Base-by-base conservation (phyloP, 2,329 filamentous ascomycete genomes). In the Claviceps sp. region DNA sequence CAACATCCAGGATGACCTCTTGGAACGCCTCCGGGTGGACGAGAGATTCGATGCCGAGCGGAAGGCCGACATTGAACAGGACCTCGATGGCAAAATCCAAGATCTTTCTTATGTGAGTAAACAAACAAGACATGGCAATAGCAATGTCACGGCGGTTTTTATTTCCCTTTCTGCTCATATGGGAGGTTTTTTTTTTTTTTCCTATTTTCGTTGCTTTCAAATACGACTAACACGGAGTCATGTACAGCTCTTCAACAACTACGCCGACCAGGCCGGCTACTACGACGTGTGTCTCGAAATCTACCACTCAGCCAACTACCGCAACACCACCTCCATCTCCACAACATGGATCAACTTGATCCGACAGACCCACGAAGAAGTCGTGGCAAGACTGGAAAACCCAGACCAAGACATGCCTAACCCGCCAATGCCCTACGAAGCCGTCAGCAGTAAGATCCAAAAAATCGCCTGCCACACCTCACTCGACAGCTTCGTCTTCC, bases 281-380 rank as follows among this genome's bases (percentile, higher is more conserved):
- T 91, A 89, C 69, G 93, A 97, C 64, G 79, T 98, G 49, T 95
- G 88, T 64, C 79, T 98, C 8, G 76, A 91, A 54, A 95, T 98
- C 61, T 97, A 90, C 72, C 85, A 94, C 66, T 80, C 85, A 1
- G 91, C 91, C 45, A 89, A 97, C 66, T 88, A 95, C 71, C 85
- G 91, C 60, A 94, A 91, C 61, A 77, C 88, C 1, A 82, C 86
- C 43, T 86, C 93, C 56, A 93, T 98, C 60, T 77, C 79, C 51
- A 76, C 83, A 42, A 94, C 88, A 3, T 98, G 93, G 93, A 77
- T 82, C 61, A 83, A 84, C 59, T 75, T 96, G 20, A 81, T 98
- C 55, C 78, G 86, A 53, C 77, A 83, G 56, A 80, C 82, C 5
- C 85, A 91, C 61, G 69, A 75, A 29, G 75, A 80, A 20, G 67